Conservation (phyloP, 1,139 yeast genomes). For the Geotrichum siamense region DNA sequence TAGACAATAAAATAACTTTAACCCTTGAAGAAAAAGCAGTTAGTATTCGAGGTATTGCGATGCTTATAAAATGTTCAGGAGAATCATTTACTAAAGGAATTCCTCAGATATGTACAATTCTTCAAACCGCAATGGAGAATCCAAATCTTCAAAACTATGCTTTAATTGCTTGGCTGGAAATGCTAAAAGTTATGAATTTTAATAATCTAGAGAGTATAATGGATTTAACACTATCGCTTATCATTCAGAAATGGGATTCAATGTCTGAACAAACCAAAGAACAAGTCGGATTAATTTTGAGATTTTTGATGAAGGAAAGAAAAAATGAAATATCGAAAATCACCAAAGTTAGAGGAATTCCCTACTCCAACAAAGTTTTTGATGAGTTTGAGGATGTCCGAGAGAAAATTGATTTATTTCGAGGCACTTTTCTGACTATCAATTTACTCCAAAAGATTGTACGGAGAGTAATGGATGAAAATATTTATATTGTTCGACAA, state of each 20-base stretch:
- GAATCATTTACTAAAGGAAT: conserved; percentile 63
- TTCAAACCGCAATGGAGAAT: conserved; percentile 71
- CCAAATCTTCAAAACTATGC: conserved; percentile 56
- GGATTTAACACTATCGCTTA: conserved; percentile 49
- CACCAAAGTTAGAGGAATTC: conserved; percentile 24
- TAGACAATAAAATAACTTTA: conserved; percentile 62
- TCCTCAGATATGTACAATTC: conserved; percentile 82
- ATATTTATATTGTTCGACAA: conserved; percentile 70
- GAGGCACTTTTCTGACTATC: not conserved
- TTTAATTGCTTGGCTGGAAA: conserved; percentile 56
- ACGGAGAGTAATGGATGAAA: conserved; percentile 56
- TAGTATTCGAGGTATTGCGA: conserved; percentile 67
- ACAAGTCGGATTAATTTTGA: conserved; percentile 22
- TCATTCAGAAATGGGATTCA: conserved; percentile 55
- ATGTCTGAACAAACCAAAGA: conserved; percentile 27
- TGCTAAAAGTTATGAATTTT: conserved; percentile 40
- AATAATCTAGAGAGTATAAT: conserved; percentile 50
- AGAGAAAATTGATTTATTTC: conserved; percentile 4
- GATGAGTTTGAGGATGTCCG: conserved; percentile 24
- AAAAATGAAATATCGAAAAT: conserved; percentile 14
- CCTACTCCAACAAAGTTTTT: conserved; percentile 23
- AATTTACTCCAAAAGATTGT: conserved; percentile 22
- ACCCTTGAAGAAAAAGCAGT: conserved; percentile 66
- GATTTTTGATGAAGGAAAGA: conserved; percentile 19
- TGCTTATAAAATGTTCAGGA: conserved; percentile 56